These are phyloP conservation scores for Rhodomyrtus tomentosa DNA, from an alignment of 345 rosid species.

Conservation along the genomic window DNA sequence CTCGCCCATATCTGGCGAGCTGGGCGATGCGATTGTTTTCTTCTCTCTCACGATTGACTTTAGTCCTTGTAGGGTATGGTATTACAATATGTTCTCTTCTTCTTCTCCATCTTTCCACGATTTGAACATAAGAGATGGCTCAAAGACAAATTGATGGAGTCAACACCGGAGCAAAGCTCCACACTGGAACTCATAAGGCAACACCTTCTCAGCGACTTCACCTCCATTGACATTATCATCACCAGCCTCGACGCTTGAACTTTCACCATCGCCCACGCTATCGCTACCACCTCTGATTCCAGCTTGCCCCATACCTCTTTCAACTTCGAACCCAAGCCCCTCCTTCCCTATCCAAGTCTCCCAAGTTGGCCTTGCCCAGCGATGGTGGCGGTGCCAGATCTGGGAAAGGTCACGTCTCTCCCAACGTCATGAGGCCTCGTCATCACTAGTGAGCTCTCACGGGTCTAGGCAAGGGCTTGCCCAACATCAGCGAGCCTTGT, in stretches of 20 bases:
- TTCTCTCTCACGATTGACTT: too few species aligned
- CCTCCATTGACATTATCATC: constrained; percentile 24
- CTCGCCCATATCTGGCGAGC: too few species aligned
- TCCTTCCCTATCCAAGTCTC: not conserved
- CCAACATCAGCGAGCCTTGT: too few species aligned
- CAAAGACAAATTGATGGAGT: not conserved
- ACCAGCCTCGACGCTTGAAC: not conserved
- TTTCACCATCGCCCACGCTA: not conserved
- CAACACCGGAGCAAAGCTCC: not conserved
- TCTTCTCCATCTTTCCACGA: not conserved
- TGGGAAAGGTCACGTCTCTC: too few species aligned
- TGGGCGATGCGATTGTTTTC: too few species aligned
- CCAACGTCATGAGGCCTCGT: too few species aligned
- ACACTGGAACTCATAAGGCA: constrained; percentile 46
- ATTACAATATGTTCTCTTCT: not conserved
- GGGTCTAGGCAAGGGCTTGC: too few species aligned
- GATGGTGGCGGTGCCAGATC: too few species aligned
- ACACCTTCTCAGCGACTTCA: constrained; percentile 47
- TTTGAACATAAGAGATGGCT: not conserved
- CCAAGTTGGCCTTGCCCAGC: not conserved
- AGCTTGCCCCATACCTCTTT: not conserved
- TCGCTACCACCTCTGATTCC: not conserved
- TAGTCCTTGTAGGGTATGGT: too few species aligned
- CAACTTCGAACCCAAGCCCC: not conserved
- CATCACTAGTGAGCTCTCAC: too few species aligned